Conservation (phyloP, 768 basidiomycete species). For the Lactarius indigo region DNA sequence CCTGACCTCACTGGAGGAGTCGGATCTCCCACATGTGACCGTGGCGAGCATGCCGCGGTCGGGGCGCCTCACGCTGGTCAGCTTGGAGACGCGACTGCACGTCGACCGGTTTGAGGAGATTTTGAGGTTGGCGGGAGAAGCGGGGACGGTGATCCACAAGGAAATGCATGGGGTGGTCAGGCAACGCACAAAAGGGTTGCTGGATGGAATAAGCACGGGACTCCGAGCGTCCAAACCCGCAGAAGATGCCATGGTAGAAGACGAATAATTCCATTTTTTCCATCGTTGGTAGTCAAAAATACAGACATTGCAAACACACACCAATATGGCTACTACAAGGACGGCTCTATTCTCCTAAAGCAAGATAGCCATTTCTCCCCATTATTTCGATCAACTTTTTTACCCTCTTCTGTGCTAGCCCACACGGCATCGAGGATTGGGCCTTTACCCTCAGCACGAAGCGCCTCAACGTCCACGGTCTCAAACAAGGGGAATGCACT, state of each 20-base stretch:
- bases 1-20: slow-evolving; percentile 85
- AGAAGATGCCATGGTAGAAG: slow-evolving; percentile 23
- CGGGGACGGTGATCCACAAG: slow-evolving; percentile 67
- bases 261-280: slow-evolving; percentile 1
- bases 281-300: not conserved
- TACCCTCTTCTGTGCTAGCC: slow-evolving; percentile 91
- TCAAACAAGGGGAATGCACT: slow-evolving; percentile 85
- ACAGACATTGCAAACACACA: not conserved
- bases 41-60: slow-evolving; percentile 87
- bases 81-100: slow-evolving; percentile 92
- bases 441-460: slow-evolving; percentile 74
- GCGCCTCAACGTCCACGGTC: slow-evolving; percentile 64
- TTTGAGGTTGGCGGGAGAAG: slow-evolving; percentile 73
- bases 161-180: slow-evolving; percentile 81
- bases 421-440: slow-evolving; percentile 79
- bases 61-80: slow-evolving; percentile 81
- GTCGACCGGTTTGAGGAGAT: slow-evolving; percentile 92
- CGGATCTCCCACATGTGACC: slow-evolving; percentile 82
- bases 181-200: slow-evolving; percentile 56
- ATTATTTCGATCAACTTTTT: slow-evolving; percentile 89
- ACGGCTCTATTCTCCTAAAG: slow-evolving; percentile 60
- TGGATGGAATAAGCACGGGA: slow-evolving; percentile 56
- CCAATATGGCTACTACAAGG: slow-evolving; percentile 6
- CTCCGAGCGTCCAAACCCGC: slow-evolving; percentile 26
- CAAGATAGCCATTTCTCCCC: slow-evolving; percentile 93